These are phyloP conservation scores for Phytophthora megakarya DNA, from an alignment of 352 stramenopile species.

Conservation along the genomic window DNA sequence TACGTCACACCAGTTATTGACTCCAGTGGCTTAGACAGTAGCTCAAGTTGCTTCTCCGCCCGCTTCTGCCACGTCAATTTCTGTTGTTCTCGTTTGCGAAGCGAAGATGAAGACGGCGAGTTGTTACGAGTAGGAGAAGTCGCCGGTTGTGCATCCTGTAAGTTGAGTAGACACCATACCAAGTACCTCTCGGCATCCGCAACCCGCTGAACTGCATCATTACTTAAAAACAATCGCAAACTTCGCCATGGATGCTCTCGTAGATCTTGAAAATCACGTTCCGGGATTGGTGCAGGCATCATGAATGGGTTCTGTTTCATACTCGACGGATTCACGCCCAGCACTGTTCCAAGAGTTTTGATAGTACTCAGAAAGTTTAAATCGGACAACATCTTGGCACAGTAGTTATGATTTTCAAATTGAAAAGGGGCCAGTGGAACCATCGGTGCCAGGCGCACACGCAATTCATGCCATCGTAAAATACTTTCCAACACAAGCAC, in stretches of 20 bases:
- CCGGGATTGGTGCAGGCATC: constrained; percentile 71
- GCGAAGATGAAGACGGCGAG: constrained; percentile 18
- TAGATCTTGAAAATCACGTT: constrained; percentile 54
- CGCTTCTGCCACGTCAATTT: constrained; percentile 60
- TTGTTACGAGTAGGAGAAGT: constrained; percentile 4
- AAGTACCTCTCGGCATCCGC: constrained; percentile 63
- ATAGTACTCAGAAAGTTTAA: constrained; percentile 76
- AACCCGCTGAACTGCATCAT: constrained; percentile 47
- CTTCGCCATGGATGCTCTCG: constrained; percentile 34
- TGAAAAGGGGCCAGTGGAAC: constrained; percentile 42
- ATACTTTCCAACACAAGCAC: constrained; percentile 60
- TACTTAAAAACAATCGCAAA: constrained; percentile 23
- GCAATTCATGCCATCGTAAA: constrained; percentile 52
- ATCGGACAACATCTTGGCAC: constrained; percentile 73
- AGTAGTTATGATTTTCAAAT: constrained; percentile 69
- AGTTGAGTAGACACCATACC: constrained; percentile 65
- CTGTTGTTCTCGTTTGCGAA: constrained; percentile 27
- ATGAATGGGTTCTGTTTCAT: constrained; percentile 89
- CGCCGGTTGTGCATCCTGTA: constrained; percentile 24
- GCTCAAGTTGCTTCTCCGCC: constrained; percentile 66
- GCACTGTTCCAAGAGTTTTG: constrained; percentile 46
- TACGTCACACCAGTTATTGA: constrained; percentile 50
- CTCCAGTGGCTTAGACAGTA: constrained; percentile 75
- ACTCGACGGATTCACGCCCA: constrained; percentile 55
- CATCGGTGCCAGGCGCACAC: constrained; percentile 33